Base-by-base conservation (phyloP, 2,329 filamentous ascomycete species). In the Sporothrix luriei region DNA sequence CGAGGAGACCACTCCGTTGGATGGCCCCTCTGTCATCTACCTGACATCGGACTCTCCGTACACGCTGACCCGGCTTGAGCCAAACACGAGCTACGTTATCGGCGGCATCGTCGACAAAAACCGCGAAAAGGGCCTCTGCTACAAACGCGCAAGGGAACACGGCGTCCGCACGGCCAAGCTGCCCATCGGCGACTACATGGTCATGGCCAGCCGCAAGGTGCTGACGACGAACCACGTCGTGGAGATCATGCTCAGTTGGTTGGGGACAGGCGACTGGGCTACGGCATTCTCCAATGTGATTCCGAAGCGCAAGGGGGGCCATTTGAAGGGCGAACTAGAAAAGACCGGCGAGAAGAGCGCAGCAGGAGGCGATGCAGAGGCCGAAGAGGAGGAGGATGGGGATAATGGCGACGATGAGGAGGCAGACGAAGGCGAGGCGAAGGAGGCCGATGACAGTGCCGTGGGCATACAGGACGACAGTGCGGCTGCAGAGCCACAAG, bases 31-130 rank as follows among this genome's bases (percentile, higher is more conserved):
- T 1, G 84, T 97, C 7, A 87, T 99, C 70, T 99, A 99, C 77
- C 87, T 99, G 4, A 92, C 92, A 9, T 93, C 93, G 19, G 95
- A 99, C 79, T 96, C 93, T n/a, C 89, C 91, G 0, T 85, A 97
- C 74, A 94, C 91, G 0, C 84, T 99, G 40, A 89, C 90, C 6
- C 87, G 91, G 55, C 85, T 99, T 55, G 93, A 94, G 78, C 92
- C 94, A 0, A 90, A 95, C 80, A 93, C 90, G 71, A 94, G 89
- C 70, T 99, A 99, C 79, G 90, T 99, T 72, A 91, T 99, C 69
- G 95, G 95, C 48, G 95, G 94, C 0, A 84, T 99, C 48, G 95
- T 99, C 33, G 95, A 99, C 81, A 94, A 94, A 81, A 99, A 99
- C 79, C 87, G 95, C 57, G 90, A 99, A 80, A 99, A 99, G 82